phyloP scores from a whole-genome alignment of 2,329 filamentous ascomycete genomes.

The Alternaria solani region DNA sequence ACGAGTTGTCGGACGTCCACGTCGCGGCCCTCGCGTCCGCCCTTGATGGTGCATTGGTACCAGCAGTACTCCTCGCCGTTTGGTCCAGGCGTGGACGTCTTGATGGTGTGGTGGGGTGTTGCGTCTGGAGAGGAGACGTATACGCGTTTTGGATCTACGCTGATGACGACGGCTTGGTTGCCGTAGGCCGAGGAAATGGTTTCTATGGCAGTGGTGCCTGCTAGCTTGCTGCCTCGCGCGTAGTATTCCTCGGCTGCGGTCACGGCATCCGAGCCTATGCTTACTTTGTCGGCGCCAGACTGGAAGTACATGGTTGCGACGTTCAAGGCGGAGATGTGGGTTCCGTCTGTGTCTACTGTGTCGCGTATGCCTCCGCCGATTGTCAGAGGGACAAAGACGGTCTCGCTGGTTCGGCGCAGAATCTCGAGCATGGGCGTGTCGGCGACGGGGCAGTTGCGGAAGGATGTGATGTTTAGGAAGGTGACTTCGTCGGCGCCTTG shows the following conservation, averaged over 20 bases:
- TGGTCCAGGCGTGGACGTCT: slow-evolving; percentile 74
- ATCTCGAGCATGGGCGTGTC: slow-evolving; percentile 98
- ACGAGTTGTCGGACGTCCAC: slow-evolving; percentile 90
- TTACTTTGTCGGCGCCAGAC: slow-evolving; percentile 95
- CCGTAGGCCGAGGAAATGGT: slow-evolving; percentile 93
- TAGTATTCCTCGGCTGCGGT: slow-evolving; percentile 92
- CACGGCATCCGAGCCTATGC: slow-evolving; percentile 94
- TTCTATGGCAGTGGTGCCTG: slow-evolving; percentile 90
- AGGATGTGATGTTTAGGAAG: slow-evolving; percentile 97
- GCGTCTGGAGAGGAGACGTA: slow-evolving; percentile 76
- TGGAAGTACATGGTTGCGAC: slow-evolving; percentile 98
- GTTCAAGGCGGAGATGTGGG: slow-evolving; percentile 84
- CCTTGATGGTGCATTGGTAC: slow-evolving; percentile 98
- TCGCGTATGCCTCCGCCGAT: slow-evolving; percentile 96
- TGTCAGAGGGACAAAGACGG: slow-evolving; percentile 94
- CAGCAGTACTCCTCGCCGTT: slow-evolving; percentile 84
- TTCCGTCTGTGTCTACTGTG: slow-evolving; percentile 87
- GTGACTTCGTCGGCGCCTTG: slow-evolving; percentile 97
- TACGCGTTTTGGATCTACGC: slow-evolving; percentile 89
- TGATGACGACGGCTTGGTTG: slow-evolving; percentile 95
- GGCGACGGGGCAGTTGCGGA: slow-evolving; percentile 90
- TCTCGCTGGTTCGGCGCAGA: slow-evolving; percentile 81
- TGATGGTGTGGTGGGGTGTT: slow-evolving; percentile 77
- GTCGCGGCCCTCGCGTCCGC: slow-evolving; percentile 91
- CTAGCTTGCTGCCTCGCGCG: slow-evolving; percentile 70